Evolutionary conservation across 163 green algal species (phyloP).

Genomic region (Volvox carteri): DNA sequence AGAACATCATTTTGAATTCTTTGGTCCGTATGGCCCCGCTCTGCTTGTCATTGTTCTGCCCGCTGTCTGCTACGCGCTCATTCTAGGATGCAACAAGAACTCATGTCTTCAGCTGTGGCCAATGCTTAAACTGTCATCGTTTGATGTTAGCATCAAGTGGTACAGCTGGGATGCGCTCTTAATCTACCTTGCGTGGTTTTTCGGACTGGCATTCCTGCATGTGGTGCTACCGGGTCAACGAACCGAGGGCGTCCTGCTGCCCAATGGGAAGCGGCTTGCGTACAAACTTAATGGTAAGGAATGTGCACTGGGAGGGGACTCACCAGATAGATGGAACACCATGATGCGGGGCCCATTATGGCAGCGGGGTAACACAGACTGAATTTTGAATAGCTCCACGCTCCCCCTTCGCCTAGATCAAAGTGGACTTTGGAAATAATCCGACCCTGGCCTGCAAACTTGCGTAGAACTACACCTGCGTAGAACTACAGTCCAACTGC

Average conservation of each 20-base stretch:
- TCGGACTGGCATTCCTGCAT: slow-evolving; percentile 80
- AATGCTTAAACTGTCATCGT: slow-evolving; percentile 52
- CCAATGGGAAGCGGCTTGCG: slow-evolving; percentile 74
- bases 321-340: background rate
- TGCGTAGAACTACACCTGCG: no score
- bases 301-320: background rate
- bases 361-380: no score
- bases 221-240: slow-evolving; percentile 83
- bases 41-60: slow-evolving; percentile 86
- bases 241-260: slow-evolving; percentile 78
- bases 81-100: slow-evolving; percentile 79
- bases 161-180: slow-evolving; percentile 76
- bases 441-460: no score
- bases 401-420: no score
- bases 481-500: no score
- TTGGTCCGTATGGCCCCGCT: slow-evolving; percentile 87
- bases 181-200: slow-evolving; percentile 84
- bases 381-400: no score
- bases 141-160: slow-evolving; percentile 40
- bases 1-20: slow-evolving; percentile 86
- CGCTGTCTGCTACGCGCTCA: slow-evolving; percentile 84
- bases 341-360: no score
- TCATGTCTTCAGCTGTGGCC: slow-evolving; percentile 74
- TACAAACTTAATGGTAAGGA: slow-evolving; percentile 95
- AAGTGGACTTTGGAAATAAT: no score